Base-by-base conservation (phyloP, 2,329 filamentous ascomycete species). In the Colletotrichum cuscutae region DNA sequence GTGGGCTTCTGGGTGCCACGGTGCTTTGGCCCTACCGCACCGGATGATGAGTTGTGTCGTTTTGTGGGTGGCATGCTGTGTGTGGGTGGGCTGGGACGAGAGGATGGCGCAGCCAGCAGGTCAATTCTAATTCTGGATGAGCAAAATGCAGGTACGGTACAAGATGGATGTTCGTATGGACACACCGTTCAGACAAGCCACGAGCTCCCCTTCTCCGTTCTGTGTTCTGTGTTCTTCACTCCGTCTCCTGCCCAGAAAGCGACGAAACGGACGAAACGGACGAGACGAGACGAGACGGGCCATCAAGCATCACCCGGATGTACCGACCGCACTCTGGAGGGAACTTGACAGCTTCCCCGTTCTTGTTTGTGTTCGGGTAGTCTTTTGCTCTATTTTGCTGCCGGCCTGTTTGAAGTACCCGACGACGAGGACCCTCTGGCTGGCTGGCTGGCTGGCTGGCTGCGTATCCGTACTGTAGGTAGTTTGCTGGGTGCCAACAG, bases 81-180 rank as follows among this genome's bases (percentile, higher is more conserved):
- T 58, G 63, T 57, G 73, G 54, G 71, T 71, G 71, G 66, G 54
- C 54, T 57, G 66, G 35, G 58, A 62, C 22, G 71, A 62, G 53
- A 80, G 76, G 78, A 79, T 76, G 81, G 80, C 81, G 80, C 80
- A 81, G 80, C 71, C 80, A 79, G 77, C 77, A 78, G 76, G 66
- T 76, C 77, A 74, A 77, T 83, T 82, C 82, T 83, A 82, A 83
- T 79, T 83, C 80, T 78, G 65, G 70, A 73, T 42, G 53, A 81
- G 81, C 73, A 59, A 65, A 62, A 64, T 49, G 61, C 61, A 64
- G 61, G 61, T 64, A 64, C 67, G 67, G 61, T 42, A 42, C 37
- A 13, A 13, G 15, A 42, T 15, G 37, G 37, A 42, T 42, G 15
- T 42, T 42, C 37, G 37, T 42, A 42, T 42, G 37, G 37, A 42